Conservation (phyloP, 495 filamentous ascomycete species). For the Hypoxylon rickii region DNA sequence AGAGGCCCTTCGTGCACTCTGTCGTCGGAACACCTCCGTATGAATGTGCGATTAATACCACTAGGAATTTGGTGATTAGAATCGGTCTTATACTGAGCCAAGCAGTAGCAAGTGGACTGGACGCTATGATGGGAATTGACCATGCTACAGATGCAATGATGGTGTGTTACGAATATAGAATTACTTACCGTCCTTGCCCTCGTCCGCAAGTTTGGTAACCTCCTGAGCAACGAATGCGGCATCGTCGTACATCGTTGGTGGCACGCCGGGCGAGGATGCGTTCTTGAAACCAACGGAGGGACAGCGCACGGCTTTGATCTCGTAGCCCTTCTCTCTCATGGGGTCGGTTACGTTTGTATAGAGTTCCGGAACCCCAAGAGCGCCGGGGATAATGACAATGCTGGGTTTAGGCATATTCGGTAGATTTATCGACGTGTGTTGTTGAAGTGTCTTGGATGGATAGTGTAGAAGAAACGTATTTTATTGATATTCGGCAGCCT, state of each 20-base stretch:
- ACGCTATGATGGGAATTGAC: not conserved
- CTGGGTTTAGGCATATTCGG: conserved; percentile 40
- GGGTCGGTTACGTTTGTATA: conserved; percentile 38
- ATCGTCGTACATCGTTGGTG: conserved; percentile 35
- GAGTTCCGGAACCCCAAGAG: conserved; percentile 38
- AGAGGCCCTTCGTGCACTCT: conserved; percentile 45
- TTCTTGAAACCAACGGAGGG: conserved; percentile 22
- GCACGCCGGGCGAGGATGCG: conserved; percentile 1
- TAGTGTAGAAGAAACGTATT: no score
- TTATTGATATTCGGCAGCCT: no score
- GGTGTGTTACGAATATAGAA: not conserved
- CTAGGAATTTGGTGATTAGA: not conserved
- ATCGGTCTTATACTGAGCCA: not conserved
- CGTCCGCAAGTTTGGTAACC: conserved; percentile 32
- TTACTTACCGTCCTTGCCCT: conserved; percentile 39
- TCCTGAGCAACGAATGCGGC: conserved; percentile 36
- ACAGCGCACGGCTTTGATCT: conserved; percentile 27
- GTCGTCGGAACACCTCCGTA: conserved; percentile 44
- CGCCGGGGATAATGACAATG: conserved; percentile 48
- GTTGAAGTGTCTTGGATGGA: no score
- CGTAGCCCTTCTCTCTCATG: conserved; percentile 34
- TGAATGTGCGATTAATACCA: conserved; percentile 42
- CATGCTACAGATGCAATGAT: not conserved
- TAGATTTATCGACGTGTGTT: no score
- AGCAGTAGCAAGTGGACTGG: no score